Conservation (phyloP, 1,284 basidiomycete species). For the Ceratobasidium papillatum region DNA sequence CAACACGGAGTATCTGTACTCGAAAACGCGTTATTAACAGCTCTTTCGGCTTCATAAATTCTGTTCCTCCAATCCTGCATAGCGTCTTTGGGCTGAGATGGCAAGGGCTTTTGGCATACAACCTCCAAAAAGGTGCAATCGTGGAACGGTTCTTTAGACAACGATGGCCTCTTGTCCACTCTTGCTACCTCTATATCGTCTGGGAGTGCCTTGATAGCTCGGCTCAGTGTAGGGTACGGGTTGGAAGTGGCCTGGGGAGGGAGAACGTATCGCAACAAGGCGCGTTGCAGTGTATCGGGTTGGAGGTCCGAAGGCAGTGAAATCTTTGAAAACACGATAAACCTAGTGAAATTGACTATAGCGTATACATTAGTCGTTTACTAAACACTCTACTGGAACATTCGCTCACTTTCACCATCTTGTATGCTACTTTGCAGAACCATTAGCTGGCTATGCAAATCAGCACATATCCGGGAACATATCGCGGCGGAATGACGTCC, state of each 20-base stretch:
- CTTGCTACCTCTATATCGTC: slow-evolving; percentile 18
- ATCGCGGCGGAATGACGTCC: slow-evolving; percentile 42
- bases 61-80: slow-evolving; percentile 12
- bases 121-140: slow-evolving; percentile 39
- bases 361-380: neutral
- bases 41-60: neutral
- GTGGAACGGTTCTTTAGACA: slow-evolving; percentile 39
- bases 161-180: slow-evolving; percentile 40
- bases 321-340: slow-evolving; percentile 39
- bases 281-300: neutral
- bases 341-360: slow-evolving; percentile 44
- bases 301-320: neutral
- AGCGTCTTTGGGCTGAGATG: neutral
- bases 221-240: neutral
- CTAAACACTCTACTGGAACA: neutral
- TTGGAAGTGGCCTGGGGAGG: neutral
- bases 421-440: slow-evolving; percentile 43
- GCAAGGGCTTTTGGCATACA: neutral
- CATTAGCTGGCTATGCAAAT: slow-evolving; percentile 41
- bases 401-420: slow-evolving; percentile 43
- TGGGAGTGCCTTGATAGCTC: slow-evolving; percentile 6
- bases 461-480: slow-evolving; percentile 43
- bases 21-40: slow-evolving; percentile 1
- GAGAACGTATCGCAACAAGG: slow-evolving; percentile 38
- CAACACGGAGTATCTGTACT: slow-evolving; percentile 6